Evolutionary conservation across 495 filamentous ascomycete genomes (phyloP), one percentile per base, ranked within the genome.

Genomic region (Penicillium paradoxum): DNA sequence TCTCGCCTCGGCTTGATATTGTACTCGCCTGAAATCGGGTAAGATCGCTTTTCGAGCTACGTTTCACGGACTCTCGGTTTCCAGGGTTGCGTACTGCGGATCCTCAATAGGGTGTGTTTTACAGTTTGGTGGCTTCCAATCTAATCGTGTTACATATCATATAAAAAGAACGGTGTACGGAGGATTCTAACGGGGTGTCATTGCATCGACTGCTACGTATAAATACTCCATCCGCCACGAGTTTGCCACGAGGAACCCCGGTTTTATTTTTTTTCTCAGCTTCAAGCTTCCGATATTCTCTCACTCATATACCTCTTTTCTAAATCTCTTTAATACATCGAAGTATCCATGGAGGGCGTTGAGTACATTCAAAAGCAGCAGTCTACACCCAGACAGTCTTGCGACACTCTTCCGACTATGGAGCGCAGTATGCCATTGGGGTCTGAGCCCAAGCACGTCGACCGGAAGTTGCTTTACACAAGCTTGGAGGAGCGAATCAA

Each of bases 401-500:
- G 4, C 13, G 17, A 27, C 33, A 24, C n/a, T 10, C 14, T 6
- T 34, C 10, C 24, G 6, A 30, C 25, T 42, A 64, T 62, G 55
- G 57, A 68, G 6, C 60, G 54, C 41, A 44, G 49, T 4, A 22
- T 67, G 14, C 57, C 54, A 6, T 0, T 17, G 10, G 62, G 51
- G 21, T 38, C 48, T 59, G 64, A 50, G 58, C 68, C 52, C 49
- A 73, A 67, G 55, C 85, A 88, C 68, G 77, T 90, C 59, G 80
- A 85, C 66, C 80, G 86, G 18, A 84, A 84, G 62, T 75, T 80
- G 19, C 70, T 90, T 10, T 88, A 89, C 66, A 86, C 80, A 17
- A 78, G 74, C 48, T 75, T 90, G 1, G 83, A 85, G 49, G 75
- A 80, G 3, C 75, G 86, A 47, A 82, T 90, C 49, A 76, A 79